A percentile compares a stretch with the other conserved stretches of the same genome.
Evolutionary conservation across 108 stramenopile genomes (phyloP).

Genomic region (Skeletonema costatum): DNA sequence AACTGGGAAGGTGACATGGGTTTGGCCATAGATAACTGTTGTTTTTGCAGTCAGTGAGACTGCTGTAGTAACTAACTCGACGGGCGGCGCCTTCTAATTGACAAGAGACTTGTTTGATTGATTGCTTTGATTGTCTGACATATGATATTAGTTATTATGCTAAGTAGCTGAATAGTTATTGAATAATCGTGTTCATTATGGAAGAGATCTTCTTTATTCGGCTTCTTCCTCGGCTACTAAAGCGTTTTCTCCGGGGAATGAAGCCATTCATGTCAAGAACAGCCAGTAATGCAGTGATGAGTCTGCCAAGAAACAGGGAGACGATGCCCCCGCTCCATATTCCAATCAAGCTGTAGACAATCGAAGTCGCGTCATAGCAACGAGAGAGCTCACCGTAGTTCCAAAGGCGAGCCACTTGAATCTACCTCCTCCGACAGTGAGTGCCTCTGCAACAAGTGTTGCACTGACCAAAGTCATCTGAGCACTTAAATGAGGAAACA

Average conservation of each 20-base stretch:
- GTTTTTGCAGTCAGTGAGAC: too few relatives aligned
- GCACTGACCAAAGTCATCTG: slow-evolving; percentile 44
- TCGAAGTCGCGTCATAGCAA: slow-evolving; percentile 43
- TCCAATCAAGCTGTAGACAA: slow-evolving; percentile 41
- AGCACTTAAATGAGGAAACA: slow-evolving; percentile 37
- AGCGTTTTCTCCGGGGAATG: neutral
- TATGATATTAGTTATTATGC: too few relatives aligned
- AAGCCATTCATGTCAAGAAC: slow-evolving; percentile 23
- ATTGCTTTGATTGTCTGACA: too few relatives aligned
- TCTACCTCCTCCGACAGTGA: slow-evolving; percentile 49
- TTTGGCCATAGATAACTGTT: too few relatives aligned
- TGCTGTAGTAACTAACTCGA: too few relatives aligned
- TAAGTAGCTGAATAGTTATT: too few relatives aligned
- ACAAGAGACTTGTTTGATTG: too few relatives aligned
- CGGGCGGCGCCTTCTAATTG: too few relatives aligned
- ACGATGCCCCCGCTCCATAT: slow-evolving; percentile 71
- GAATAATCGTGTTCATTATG: too few relatives aligned
- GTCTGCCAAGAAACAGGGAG: slow-evolving; percentile 58
- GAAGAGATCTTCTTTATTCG: neutral
- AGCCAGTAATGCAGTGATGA: slow-evolving; percentile 54
- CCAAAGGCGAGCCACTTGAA: slow-evolving; percentile 51
- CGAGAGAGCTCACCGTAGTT: slow-evolving; percentile 39
- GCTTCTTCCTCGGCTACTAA: neutral
- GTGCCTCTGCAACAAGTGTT: slow-evolving; percentile 42
- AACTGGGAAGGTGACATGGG: too few relatives aligned